These are phyloP conservation scores for Echinochloa phyllopogon DNA, from an alignment of 176 grass and related monocot genomes.

Conservation along the genomic window DNA sequence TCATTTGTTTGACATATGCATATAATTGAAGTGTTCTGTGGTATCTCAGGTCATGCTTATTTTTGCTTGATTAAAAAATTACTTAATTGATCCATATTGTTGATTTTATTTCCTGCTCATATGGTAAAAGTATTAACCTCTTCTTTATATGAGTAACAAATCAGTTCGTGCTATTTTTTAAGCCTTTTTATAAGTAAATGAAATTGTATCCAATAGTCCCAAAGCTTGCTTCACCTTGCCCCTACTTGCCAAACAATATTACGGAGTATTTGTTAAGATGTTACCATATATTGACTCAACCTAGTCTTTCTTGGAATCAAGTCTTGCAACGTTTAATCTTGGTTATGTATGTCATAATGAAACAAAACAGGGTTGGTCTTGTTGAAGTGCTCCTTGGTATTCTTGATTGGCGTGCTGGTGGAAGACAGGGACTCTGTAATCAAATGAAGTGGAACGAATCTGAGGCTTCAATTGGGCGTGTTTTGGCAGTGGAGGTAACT, in stretches of 20 bases:
- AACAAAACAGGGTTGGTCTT: slow-evolving; percentile 80
- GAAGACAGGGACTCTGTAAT: slow-evolving; percentile 80
- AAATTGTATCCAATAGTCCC: background rate
- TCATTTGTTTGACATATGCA: no score
- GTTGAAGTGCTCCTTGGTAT: slow-evolving; percentile 95
- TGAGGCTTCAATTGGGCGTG: slow-evolving; percentile 95
- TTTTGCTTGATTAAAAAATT: slow-evolving; percentile 26
- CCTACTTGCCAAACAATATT: background rate
- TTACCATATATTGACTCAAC: slow-evolving; percentile 23
- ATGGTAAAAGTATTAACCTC: slow-evolving; percentile 12
- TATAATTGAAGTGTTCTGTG: background rate
- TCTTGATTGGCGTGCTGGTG: slow-evolving; percentile 98
- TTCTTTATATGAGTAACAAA: slow-evolving; percentile 14
- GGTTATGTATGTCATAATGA: slow-evolving; percentile 34
- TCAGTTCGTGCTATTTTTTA: slow-evolving; percentile 24
- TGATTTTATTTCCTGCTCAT: background rate
- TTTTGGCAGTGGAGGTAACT: slow-evolving; percentile 93
- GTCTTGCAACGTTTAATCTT: background rate
- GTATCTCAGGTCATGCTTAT: background rate
- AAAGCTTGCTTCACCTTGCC: slow-evolving; percentile 30
- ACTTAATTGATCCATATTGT: background rate
- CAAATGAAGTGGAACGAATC: slow-evolving; percentile 99
- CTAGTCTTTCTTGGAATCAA: slow-evolving; percentile 27
- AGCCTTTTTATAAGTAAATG: background rate
- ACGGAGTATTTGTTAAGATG: slow-evolving; percentile 5